Conservation (phyloP, 108 stramenopile species). For the Cyclotella choctawhatcheeana region DNA sequence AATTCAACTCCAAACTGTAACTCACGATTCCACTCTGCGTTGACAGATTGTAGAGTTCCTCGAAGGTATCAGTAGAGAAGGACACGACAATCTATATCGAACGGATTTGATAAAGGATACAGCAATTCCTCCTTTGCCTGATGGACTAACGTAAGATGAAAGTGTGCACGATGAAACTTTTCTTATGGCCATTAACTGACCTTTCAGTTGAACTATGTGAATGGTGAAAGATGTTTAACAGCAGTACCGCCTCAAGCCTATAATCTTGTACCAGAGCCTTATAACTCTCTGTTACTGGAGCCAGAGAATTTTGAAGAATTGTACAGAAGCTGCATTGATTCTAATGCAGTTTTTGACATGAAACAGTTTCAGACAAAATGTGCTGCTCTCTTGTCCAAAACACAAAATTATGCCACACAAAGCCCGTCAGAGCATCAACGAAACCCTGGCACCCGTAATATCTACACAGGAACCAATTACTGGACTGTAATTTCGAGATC, state of each 20-base stretch:
- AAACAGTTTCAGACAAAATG: slow-evolving; percentile 58
- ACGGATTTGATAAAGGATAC: slow-evolving; percentile 32
- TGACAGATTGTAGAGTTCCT: slow-evolving; percentile 27
- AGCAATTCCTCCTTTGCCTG: slow-evolving; percentile 56
- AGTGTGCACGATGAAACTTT: no score
- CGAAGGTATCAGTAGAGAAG: slow-evolving; percentile 12
- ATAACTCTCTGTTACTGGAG: slow-evolving; percentile 50
- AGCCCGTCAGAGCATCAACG: no score
- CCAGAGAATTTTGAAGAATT: slow-evolving; percentile 61
- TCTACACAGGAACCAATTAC: slow-evolving; percentile 52
- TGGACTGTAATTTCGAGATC: slow-evolving; percentile 71
- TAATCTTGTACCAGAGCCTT: slow-evolving; percentile 72
- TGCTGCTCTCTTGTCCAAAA: not conserved
- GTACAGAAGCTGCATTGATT: slow-evolving; percentile 66
- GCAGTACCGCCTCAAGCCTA: slow-evolving; percentile 76
- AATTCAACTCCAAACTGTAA: not conserved
- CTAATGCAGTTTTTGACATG: slow-evolving; percentile 64
- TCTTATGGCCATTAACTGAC: no score
- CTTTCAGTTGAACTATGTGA: no score
- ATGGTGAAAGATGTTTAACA: no score
- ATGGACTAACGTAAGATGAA: slow-evolving; percentile 77
- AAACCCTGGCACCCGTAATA: not conserved
- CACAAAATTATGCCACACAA: not conserved
- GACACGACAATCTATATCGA: slow-evolving; percentile 18
- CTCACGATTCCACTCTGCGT: not conserved